Evolutionary conservation across 208 protist species (phyloP), one percentile per base, ranked within the genome.

Genomic region (Trypanosoma grayi): DNA sequence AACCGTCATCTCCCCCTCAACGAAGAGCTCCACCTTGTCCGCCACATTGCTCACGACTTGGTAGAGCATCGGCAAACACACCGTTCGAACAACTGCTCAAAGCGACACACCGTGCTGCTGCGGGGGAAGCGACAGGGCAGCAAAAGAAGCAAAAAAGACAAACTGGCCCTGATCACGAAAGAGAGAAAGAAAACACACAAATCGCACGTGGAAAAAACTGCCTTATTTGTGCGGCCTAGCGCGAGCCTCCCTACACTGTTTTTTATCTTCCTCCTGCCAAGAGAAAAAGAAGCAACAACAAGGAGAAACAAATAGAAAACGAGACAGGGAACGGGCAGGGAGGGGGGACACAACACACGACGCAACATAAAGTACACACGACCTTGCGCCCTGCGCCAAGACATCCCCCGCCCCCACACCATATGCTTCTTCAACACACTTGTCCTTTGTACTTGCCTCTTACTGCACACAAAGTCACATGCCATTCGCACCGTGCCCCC

Each of bases 1-100:
- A 16, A 92, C 75, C 0, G 75, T 81, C 83, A 89, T 87, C 13
- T 81, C 78, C 43, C 84, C 80, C 31, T 90, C 85, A 41, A 94
- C 79, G 43, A 79, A 75, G 8, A 90, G 72, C 25, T 73, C 61
- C 30, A 63, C 16, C 70, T 84, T 85, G n/a, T 89, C 77, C 7
- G 71, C 54, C 14, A 74, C 62, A 60, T 82, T 91, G 20, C 81
- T 85, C 7, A 93, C 72, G 16, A 93, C 66, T 7, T 79, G 63
- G 31, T 80, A 88, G 44, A 87, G 67, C 87, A 93, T 93, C 11
- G 16, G 34, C 27, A 22, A 40, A 27, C 11, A 14, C 16, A 7
- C 5, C 18, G 3, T n/a, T 43, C 11, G 6, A n/a, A 22, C 39
- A 14, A 43, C 10, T 5, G 39, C 20, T 4, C 39, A 43, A 14